These are phyloP conservation scores for Ceratobasidium theobromae DNA, from an alignment of 1,284 basidiomycete species.

Conservation along the genomic window DNA sequence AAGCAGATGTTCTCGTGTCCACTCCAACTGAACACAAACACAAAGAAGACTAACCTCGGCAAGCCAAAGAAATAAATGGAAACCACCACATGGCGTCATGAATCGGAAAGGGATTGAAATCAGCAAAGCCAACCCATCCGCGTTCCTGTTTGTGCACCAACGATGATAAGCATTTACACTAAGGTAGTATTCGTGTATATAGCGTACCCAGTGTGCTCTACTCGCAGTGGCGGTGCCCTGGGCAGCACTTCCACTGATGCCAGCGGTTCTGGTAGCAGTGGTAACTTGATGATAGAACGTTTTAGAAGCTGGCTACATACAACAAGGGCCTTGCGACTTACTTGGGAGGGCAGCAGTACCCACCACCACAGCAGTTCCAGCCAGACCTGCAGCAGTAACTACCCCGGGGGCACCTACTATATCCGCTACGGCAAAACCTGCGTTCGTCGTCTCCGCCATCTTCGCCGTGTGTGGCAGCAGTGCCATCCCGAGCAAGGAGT, in stretches of 20 bases:
- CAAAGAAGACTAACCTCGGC: not conserved
- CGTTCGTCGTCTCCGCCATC: not conserved
- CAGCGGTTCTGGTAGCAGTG: not conserved
- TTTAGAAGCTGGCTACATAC: not conserved
- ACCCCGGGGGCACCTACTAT: not conserved
- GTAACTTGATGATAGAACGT: too few species aligned
- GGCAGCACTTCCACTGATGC: too few species aligned
- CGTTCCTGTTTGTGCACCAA: too few species aligned
- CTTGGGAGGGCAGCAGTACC: not conserved
- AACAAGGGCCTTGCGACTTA: not conserved
- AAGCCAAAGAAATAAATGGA: not conserved
- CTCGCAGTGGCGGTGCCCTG: too few species aligned
- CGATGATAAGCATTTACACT: too few species aligned
- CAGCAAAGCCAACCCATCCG: too few species aligned
- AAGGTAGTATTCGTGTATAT: too few species aligned
- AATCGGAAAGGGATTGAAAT: not conserved
- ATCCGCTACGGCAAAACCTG: too few species aligned
- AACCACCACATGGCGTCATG: not conserved
- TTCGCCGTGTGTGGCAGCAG: not conserved
- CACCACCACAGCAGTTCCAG: not conserved
- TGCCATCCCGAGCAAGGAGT: not conserved
- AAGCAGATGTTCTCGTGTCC: not conserved
- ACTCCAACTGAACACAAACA: slow-evolving; percentile 4
- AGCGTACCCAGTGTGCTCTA: too few species aligned
- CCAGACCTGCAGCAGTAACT: not conserved